Conservation (phyloP, 495 filamentous ascomycete species). For the Amniculicola lignicola region DNA sequence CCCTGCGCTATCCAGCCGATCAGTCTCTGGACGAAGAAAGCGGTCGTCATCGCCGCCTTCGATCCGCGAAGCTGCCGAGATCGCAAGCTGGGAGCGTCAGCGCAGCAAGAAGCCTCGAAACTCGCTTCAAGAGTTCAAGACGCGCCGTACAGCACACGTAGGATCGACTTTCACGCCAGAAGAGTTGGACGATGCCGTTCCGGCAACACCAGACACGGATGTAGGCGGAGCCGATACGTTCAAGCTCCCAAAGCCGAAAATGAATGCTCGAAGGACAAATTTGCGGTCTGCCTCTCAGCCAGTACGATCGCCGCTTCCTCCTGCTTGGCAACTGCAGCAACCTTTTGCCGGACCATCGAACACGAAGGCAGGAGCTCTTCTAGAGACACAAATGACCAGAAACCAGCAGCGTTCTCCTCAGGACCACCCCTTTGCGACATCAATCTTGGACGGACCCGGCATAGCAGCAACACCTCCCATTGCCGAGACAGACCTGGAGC, state of each 20-base stretch:
- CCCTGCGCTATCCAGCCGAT: constrained; percentile 6
- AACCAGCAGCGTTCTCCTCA: constrained; percentile 2
- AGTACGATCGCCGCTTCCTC: constrained; percentile 5
- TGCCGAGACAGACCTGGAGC: constrained; percentile 41
- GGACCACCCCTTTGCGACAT: constrained; percentile 15
- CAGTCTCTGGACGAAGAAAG: constrained; percentile 41
- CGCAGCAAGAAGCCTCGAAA: constrained; percentile 40
- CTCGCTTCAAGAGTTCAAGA: constrained; percentile 12
- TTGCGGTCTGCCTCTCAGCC: constrained; percentile 25
- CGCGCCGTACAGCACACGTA: not conserved
- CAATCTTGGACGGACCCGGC: constrained; percentile 29
- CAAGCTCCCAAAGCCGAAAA: constrained; percentile 24
- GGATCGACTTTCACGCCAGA: constrained; percentile 24
- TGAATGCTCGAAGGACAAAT: constrained; percentile 15
- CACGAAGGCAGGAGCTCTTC: not conserved
- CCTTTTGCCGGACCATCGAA: constrained; percentile 14
- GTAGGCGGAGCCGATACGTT: constrained; percentile 19
- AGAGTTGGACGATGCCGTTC: constrained; percentile 27
- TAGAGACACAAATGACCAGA: not conserved
- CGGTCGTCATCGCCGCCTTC: constrained; percentile 54
- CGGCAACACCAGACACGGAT: constrained; percentile 34
- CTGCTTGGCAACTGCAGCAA: constrained; percentile 23
- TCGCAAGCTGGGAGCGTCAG: constrained; percentile 44
- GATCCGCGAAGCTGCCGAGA: constrained; percentile 56
- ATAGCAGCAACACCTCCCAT: constrained; percentile 44